Percentiles rank a stretch among this genome's conserved stretches.
These are phyloP conservation scores for Cyberlindnera nakhonratchasimensis DNA, from an alignment of 805 yeast genomes.

Conservation along the genomic window DNA sequence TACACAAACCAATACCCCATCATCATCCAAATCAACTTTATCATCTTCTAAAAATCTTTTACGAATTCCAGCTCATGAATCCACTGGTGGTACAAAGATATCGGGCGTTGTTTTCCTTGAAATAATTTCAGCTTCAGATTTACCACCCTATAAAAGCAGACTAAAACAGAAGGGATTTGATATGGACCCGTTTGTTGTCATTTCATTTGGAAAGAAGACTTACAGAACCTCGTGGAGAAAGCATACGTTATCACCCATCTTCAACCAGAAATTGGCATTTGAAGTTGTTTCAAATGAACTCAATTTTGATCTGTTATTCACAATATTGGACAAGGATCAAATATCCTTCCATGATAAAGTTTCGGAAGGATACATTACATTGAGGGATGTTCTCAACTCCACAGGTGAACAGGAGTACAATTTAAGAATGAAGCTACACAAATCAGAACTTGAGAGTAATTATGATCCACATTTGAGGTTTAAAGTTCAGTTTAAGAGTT, in stretches of 20 bases:
- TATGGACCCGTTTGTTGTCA: conserved; percentile 95
- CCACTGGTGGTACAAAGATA: neutral
- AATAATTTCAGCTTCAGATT: conserved; percentile 64
- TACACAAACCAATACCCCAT: neutral
- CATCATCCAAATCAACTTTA: neutral
- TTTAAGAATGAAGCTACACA: conserved; percentile 34
- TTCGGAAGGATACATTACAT: conserved; percentile 58
- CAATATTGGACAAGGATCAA: conserved; percentile 80
- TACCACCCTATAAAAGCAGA: conserved; percentile 70
- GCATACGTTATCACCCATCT: conserved; percentile 79
- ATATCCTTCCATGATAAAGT: conserved; percentile 82
- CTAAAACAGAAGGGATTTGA: conserved; percentile 70
- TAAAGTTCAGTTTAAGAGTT: conserved; percentile 64
- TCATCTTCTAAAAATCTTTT: neutral
- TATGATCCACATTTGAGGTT: conserved; percentile 55
- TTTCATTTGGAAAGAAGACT: conserved; percentile 84
- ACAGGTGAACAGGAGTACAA: conserved; percentile 25
- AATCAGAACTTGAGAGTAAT: conserved; percentile 14
- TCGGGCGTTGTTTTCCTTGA: conserved; percentile 76
- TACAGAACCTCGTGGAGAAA: conserved; percentile 81
- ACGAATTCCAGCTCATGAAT: neutral
- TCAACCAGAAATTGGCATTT: conserved; percentile 75
- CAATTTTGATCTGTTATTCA: conserved; percentile 62
- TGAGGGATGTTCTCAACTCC: conserved; percentile 41
- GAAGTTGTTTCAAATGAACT: conserved; percentile 68